Evolutionary conservation across 768 basidiomycete species (phyloP), one percentile per base, ranked within the genome.

Genomic region (Pholiota molesta): DNA sequence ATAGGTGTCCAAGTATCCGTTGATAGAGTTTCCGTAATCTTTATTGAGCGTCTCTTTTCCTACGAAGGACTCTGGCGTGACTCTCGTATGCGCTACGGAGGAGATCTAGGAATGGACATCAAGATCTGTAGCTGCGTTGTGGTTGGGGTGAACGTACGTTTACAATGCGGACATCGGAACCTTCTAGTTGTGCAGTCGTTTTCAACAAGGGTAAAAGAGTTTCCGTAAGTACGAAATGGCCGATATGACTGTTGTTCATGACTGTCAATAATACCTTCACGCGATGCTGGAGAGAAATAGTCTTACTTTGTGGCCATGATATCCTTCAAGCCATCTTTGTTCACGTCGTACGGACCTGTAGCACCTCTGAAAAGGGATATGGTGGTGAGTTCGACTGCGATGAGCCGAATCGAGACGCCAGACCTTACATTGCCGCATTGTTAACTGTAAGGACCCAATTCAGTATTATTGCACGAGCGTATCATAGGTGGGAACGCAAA

Each of bases 1-100:
- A 57, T 81, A 83, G 13, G 59, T 66, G 8, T 63, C 71, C 65
- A 60, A 60, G 39, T 61, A 73, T 62, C 42, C 55, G 16, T 11
- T 72, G 52, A 26, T 53, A 2, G 23, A 60, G 10, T 60, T 66
- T 28, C 72, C 73, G 65, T 68, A 81, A 33, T 75, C 69, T 9
- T 67, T 64, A 59, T 79, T 83, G 5, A 81, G 37, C 6, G 45
- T 21, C 2, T 60, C 59, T 35, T 60, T 60, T 13, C 59, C 59
- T n/a, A 42, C 42, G 26, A 60, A 60, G 5, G 59, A 29, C 13
- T 60, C 52, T 13, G 52, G 39, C 11, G 16, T 21, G 1, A 63
- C 54, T 29, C 52, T 23, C 5, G 59, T 44, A 52, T 65, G 57
- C 10, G 52, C 55, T 6, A 58, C 33, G 10, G 64, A 65, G 13